Evolutionary conservation across 176 grass and related monocot species (phyloP), one percentile per base, ranked within the genome.

Genomic region (Oryza meridionalis): DNA sequence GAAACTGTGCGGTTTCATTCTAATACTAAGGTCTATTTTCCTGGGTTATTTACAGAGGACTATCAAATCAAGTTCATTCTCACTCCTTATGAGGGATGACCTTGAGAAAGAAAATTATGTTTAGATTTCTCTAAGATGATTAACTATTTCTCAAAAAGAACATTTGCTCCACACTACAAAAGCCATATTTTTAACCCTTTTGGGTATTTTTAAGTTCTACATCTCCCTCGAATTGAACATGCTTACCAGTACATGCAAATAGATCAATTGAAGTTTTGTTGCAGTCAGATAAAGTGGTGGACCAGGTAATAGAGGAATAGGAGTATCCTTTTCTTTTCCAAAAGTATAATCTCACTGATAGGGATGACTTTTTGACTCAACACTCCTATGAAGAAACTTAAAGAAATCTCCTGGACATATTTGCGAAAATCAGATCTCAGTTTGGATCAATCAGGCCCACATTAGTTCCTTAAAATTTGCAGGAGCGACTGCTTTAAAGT

Each of bases 301-400:
- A 61, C 62, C 13, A 26, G 80, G 32, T 46, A 74, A 73, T 84
- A 78, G 32, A 82, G n/a, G 1, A 40, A 81, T 25, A 77, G 10
- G 25, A 66, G 42, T 11, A 31, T 72, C 26, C 83, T 65, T 45
- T 77, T 72, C 61, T 29, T 29, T 42, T 13, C 5, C 31, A 5
- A 72, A 67, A 77, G 53, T 35, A 70, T 25, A 31, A 15, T 50
- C 62, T 35, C 70, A 69, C 87, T 46, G 63, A 69, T 79, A 79
- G 47, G 62, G 33, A n/a, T 74, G 40, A 7, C 63, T 88, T 88
- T 75, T 59, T 17, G 49, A 47, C 87, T 62, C n/a, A 62, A 62
- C 76, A 69, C 76, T 25, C 69, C 37, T 79, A 53, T 67, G 38
- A 68, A 14, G 26, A 75, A 80, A 76, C 10, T 1, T 26, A 17